Base-by-base conservation (phyloP, 2,329 filamentous ascomycete genomes). In the Dothideomycetidae sp. region DNA sequence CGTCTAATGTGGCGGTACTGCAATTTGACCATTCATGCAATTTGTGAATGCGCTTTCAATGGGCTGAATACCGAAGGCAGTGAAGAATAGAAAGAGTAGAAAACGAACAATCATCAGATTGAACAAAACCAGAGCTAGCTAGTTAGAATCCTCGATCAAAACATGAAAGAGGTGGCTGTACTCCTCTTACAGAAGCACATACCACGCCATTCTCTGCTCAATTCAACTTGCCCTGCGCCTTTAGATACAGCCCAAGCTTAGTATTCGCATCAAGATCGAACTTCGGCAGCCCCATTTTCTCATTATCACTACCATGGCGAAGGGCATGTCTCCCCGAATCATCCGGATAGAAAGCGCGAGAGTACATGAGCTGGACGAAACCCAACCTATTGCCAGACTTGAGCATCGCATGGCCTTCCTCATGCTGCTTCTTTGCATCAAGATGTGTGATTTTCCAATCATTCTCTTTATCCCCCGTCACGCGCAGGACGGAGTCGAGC, bases 351-450 rank as follows among this genome's bases (percentile, higher is more conserved):
- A 79, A 80, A 0, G 59, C 54, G 4, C 70, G 54, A 0, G 68
- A 51, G 47, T 78, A 79, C 47, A 81, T 58, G 39, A 64, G 33
- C 48, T 63, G 62, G 1, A 46, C 52, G 43, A 66, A 73, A 0
- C 64, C 74, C 7, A 44, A 48, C 35, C 37, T 46, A 14, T 64
- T 62, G 19, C 62, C 66, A 5, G 44, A 34, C 40, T 64, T 51
- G 2, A 77, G 31, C 19, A 52, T 47, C 37, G 61, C 61, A 40
- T 61, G 44, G 0, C 64, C 73, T 1, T 67, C 58, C 40, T 52
- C 21, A 10, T 32, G 29, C 30, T 19, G 36, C 3, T 31, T 17
- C 39, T 49, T 48, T 0, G 44, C 32, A 1, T 36, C 31, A 17
- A 50, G 48, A 19, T 48, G 44, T 0, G 15, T 41, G 4, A 61